Conservation (phyloP, 2,329 filamentous ascomycete genomes). For the Ophiostoma sp. region DNA sequence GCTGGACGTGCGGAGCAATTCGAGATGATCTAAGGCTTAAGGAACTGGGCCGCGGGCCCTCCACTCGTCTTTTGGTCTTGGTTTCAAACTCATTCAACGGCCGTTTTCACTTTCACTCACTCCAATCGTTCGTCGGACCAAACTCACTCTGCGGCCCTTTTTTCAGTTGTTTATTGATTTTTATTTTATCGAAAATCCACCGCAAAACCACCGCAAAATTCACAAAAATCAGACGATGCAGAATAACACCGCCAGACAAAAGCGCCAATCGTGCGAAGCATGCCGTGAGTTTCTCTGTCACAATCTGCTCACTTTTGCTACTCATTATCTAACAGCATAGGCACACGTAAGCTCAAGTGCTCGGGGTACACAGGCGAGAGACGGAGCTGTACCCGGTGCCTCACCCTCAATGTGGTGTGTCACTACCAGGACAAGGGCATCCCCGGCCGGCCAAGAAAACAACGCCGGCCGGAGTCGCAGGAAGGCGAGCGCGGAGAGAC, state of each 20-base stretch:
- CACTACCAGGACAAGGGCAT: slow-evolving; percentile 23
- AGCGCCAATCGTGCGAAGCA: slow-evolving; percentile 26
- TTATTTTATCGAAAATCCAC: neutral
- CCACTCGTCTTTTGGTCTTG: neutral
- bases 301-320: neutral
- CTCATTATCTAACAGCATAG: neutral
- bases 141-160: neutral
- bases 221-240: neutral
- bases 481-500: neutral
- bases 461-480: slow-evolving; percentile 4
- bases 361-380: slow-evolving; percentile 15
- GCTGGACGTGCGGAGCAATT: neutral
- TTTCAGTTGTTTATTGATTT: neutral
- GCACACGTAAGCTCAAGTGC: slow-evolving; percentile 24
- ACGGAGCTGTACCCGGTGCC: slow-evolving; percentile 18
- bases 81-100: neutral
- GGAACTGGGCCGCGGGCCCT: neutral
- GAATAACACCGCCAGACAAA: slow-evolving; percentile 15
- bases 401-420: slow-evolving; percentile 13
- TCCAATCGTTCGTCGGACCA: neutral
- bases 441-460: slow-evolving; percentile 21
- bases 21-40: neutral
- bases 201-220: neutral
- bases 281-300: slow-evolving; percentile 22
- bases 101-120: neutral